Evolutionary conservation across 129 eudicot species (phyloP), one percentile per base, ranked within the genome.

Genomic region (Dittrichia graveolens): DNA sequence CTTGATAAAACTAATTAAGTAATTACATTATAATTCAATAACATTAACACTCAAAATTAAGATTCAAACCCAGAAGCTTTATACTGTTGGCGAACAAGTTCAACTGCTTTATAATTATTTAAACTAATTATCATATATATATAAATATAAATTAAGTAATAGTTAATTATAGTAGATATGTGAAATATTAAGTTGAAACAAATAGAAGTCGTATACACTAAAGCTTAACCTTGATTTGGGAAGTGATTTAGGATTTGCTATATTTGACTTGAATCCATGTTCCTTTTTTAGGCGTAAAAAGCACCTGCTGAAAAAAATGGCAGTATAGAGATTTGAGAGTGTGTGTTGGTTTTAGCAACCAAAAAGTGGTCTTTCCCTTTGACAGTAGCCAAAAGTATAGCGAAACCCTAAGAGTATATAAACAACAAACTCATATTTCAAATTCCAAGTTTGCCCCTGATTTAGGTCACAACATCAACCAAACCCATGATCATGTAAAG

Each of bases 281-380:
- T 70, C 66, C 77, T 10, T 61, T 78, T 69, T 78, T 52, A 14
- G 76, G 48, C 64, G 72, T 61, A 52, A 61, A 78, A 78, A 71
- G 82, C 77, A 78, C 77, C 82, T 78, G 82, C 77, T 62, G 66
- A 78, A 61, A 49, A 61, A 24, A 71, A 78, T 62, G 82, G 72
- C 77, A 78, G 82, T 62, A 35, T 43, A 24, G 65, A 52, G 72
- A 41, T 41, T 75, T 42, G 34, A 74, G 72, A 44, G 55, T 67
- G 55, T 67, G 69, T 42, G 61, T 61, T 52, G 59, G 58, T 78
- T 78, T 78, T 78, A 71, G 82, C 72, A 78, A 69, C 65, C 65
- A 61, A 71, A 78, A 78, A 78, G 77, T 78, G 45, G 61, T 52
- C 82, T 78, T 78, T 71, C 58, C 34, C 60, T 50, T 78, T 61